Conservation (phyloP, 1,139 yeast species). For the Debaryomycetaceae sp. region DNA sequence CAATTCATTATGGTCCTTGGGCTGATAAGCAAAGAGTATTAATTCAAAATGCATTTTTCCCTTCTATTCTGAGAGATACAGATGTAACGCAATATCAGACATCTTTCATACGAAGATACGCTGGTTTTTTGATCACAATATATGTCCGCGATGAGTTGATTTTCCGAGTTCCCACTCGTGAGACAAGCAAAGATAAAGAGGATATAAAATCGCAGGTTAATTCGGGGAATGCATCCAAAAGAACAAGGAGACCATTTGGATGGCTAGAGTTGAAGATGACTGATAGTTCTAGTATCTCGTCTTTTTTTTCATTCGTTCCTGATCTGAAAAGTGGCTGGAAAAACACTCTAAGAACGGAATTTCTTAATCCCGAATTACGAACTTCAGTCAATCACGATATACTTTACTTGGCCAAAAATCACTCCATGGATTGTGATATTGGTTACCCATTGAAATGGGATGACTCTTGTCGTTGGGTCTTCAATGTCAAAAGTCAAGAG, state of each 20-base stretch:
- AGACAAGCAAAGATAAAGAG: conserved; percentile 68
- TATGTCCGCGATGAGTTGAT: conserved; percentile 62
- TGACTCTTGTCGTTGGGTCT: conserved; percentile 66
- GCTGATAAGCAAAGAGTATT: conserved; percentile 79
- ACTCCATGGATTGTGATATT: conserved; percentile 52
- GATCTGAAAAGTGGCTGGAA: conserved; percentile 54
- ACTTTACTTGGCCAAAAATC: conserved; percentile 61
- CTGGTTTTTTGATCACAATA: conserved; percentile 53
- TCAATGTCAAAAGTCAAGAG: conserved; percentile 51
- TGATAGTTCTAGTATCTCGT: conserved; percentile 48
- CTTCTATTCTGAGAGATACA: conserved; percentile 61
- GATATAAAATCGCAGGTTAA: conserved; percentile 15
- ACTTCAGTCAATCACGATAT: conserved; percentile 89
- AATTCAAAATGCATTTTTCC: conserved; percentile 65
- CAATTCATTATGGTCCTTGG: conserved; percentile 92
- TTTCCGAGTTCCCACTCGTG: conserved; percentile 81
- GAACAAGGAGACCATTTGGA: conserved; percentile 63
- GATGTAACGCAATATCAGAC: conserved; percentile 36
- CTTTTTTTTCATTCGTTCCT: conserved; percentile 52
- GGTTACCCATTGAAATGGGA: conserved; percentile 82
- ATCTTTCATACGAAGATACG: conserved; percentile 48
- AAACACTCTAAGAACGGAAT: conserved; percentile 46
- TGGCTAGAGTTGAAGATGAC: conserved; percentile 79
- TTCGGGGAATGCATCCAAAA: conserved; percentile 7
- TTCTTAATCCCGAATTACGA: conserved; percentile 61